Percentiles rank a stretch among this genome's conserved stretches.
Evolutionary conservation across 2,329 filamentous ascomycete genomes (phyloP).

Genomic region (Zalaria obscura): DNA sequence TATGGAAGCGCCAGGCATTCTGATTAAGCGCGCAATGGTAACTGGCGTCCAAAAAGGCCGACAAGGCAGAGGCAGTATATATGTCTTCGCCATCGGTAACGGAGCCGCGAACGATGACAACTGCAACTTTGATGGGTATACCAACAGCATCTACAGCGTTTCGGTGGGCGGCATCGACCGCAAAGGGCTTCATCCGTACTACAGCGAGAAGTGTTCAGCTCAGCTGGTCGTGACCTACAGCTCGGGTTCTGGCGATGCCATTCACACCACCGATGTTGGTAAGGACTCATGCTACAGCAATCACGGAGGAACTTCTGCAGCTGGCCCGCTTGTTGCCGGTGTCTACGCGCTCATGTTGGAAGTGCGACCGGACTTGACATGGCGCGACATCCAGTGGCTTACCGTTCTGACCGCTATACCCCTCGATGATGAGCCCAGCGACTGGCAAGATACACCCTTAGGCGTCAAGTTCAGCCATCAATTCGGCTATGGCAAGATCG

Average conservation of each 20-base stretch:
- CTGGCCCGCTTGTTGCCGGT: conserved; percentile 81
- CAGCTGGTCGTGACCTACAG: conserved; percentile 95
- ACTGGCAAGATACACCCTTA: conserved; percentile 70
- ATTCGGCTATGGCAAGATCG: conserved; percentile 91
- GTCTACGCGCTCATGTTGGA: conserved; percentile 81
- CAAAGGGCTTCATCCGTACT: conserved; percentile 79
- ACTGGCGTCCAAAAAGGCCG: conserved; percentile 85
- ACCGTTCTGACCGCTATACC: conserved; percentile 73
- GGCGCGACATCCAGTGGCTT: conserved; percentile 91
- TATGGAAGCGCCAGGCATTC: conserved; percentile 83
- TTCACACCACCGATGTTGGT: conserved; percentile 94
- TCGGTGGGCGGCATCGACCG: conserved; percentile 88
- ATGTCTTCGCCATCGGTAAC: conserved; percentile 93
- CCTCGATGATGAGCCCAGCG: conserved; percentile 55
- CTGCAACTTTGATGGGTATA: conserved; percentile 99
- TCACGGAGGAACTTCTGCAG: conserved; percentile 94
- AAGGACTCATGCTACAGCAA: conserved; percentile 57
- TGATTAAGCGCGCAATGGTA: conserved; percentile 83
- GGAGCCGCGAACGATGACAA: conserved; percentile 80
- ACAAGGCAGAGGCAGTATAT: conserved; percentile 72
- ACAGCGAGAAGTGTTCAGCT: conserved; percentile 91
- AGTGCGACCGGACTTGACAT: conserved; percentile 72
- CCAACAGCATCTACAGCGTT: conserved; percentile 98
- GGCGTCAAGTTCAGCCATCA: conserved; percentile 87
- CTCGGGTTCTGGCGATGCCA: conserved; percentile 74